Evolutionary conservation across 2,329 filamentous ascomycete species (phyloP).

Genomic region (Arachnomyces sp.): DNA sequence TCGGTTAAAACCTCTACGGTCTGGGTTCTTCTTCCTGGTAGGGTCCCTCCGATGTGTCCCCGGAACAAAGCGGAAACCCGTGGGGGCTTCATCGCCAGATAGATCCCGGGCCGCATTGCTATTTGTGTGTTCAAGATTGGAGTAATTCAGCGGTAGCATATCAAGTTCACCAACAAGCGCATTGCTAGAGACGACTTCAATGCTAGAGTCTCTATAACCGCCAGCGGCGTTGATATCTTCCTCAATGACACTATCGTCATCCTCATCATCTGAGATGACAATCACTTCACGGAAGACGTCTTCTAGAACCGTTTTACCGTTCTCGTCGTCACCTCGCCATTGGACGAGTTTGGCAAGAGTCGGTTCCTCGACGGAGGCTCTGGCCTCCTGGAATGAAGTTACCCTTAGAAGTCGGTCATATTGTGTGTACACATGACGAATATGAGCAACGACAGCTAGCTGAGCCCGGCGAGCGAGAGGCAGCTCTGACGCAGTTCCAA

Average conservation of each 20-base stretch:
- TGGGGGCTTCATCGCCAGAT: conserved; percentile 29
- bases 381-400: conserved; percentile 47
- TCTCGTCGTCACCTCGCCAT: conserved; percentile 55
- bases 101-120: conserved; percentile 19
- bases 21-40: conserved; percentile 24
- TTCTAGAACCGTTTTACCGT: conserved; percentile 46
- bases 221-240: conserved; percentile 27
- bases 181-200: conserved; percentile 36
- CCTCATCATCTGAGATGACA: conserved; percentile 54
- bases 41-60: conserved; percentile 16
- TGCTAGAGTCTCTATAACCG: conserved; percentile 28
- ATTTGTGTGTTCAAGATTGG: conserved; percentile 10
- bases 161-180: conserved; percentile 27
- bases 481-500: conserved; percentile 49
- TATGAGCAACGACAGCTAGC: conserved; percentile 53
- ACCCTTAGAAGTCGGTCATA: conserved; percentile 51
- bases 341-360: conserved; percentile 50
- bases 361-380: conserved; percentile 46
- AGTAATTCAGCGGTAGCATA: conserved; percentile 22
- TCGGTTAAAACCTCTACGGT: conserved; percentile 38
- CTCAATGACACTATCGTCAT: conserved; percentile 25
- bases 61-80: conserved; percentile 30
- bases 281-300: conserved; percentile 58
- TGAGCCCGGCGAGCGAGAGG: conserved; percentile 50
- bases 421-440: conserved; percentile 54